A percentile compares a stretch with the other conserved stretches of the same genome.
Evolutionary conservation across 2,329 filamentous ascomycete genomes (phyloP).

Genomic region (Claviceps pazoutovae): DNA sequence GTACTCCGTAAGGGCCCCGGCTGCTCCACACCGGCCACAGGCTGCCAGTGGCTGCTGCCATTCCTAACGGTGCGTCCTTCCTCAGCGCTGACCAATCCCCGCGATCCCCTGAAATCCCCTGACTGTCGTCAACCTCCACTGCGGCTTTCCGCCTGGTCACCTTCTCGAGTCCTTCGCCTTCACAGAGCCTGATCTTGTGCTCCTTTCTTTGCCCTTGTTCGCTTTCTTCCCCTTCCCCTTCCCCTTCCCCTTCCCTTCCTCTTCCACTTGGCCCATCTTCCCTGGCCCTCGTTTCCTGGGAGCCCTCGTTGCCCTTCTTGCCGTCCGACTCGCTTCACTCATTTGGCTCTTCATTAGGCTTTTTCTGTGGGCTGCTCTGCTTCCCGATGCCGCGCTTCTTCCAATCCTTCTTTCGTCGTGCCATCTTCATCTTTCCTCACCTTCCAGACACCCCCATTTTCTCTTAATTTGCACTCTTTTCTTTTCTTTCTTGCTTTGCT

Average conservation of each 20-base stretch:
- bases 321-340: slow-evolving; percentile 7
- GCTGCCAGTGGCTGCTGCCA: neutral
- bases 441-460: slow-evolving; percentile 19
- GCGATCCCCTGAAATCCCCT: slow-evolving; percentile 2
- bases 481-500: slow-evolving; percentile 16
- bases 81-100: neutral
- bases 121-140: slow-evolving; percentile 8
- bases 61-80: neutral
- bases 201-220: slow-evolving; percentile 5
- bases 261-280: neutral
- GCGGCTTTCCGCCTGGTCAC: slow-evolving; percentile 3
- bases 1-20: too few relatives aligned
- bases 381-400: slow-evolving; percentile 16
- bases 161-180: slow-evolving; percentile 7
- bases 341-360: slow-evolving; percentile 12
- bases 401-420: slow-evolving; percentile 14
- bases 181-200: slow-evolving; percentile 4
- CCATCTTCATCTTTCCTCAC: slow-evolving; percentile 9
- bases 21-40: too few relatives aligned
- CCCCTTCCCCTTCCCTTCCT: neutral
- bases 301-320: slow-evolving; percentile 6
- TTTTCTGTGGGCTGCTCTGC: slow-evolving; percentile 11
- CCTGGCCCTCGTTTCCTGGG: too few relatives aligned
- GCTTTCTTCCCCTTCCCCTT: neutral
- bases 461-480: slow-evolving; percentile 19